phyloP scores from a whole-genome alignment of 2,329 filamentous ascomycete genomes.

The Diaporthe citri region DNA sequence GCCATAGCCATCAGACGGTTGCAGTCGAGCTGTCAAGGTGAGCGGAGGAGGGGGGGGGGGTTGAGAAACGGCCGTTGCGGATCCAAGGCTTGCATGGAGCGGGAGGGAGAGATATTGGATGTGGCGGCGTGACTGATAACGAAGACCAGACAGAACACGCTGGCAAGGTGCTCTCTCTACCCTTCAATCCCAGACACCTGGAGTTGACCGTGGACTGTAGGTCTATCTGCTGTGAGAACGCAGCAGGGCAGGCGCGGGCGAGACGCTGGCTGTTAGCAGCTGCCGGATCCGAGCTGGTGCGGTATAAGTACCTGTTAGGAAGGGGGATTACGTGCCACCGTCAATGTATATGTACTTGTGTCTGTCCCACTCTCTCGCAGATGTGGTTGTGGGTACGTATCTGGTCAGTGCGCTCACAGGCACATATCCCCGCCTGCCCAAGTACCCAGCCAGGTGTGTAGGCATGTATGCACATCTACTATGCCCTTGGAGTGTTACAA shows the following conservation, averaged over 20 bases:
- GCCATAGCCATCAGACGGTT: slow-evolving; percentile 14
- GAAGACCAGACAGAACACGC: background rate
- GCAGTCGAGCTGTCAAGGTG: slow-evolving; percentile 15
- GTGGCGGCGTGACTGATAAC: background rate
- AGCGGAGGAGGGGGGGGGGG: background rate
- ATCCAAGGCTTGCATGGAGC: background rate
- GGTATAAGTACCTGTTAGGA: background rate
- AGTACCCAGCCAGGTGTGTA: background rate
- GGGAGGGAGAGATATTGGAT: background rate
- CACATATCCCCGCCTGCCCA: background rate
- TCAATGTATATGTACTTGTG: background rate
- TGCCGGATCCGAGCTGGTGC: slow-evolving; percentile 1
- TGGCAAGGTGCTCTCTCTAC: background rate
- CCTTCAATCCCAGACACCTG: background rate
- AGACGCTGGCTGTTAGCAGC: background rate
- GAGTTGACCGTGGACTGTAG: background rate
- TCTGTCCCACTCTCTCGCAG: background rate
- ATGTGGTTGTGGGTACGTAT: background rate
- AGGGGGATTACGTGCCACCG: rapidly evolving
- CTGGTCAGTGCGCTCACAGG: background rate
- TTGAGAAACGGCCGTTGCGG: background rate
- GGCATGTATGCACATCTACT: background rate
- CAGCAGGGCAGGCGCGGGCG: background rate
- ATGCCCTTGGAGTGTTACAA: background rate
- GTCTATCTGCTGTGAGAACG: background rate